Base-by-base conservation (phyloP, 768 basidiomycete species). In the Flagelloscypha sp. region DNA sequence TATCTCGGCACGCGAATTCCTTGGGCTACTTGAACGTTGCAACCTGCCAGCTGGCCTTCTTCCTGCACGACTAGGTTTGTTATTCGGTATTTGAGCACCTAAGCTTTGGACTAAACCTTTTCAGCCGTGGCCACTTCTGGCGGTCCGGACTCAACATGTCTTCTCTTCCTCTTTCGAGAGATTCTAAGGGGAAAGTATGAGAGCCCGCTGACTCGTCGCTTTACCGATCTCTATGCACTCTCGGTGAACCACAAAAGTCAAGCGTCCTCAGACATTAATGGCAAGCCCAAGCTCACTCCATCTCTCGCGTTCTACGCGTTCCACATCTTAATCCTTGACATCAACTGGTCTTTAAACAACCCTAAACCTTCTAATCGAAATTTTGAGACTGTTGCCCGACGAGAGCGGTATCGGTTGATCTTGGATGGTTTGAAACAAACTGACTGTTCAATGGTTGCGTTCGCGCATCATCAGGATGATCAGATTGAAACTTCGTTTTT, bases 391-490 rank as follows among this genome's bases (percentile, higher is more conserved):
- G 47, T 54, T 11, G 80, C 79, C 1, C 74, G 86, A 9, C 46
- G 53, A 1, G 79, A 73, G 20, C 73, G 87, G 15, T 77, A 78
- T 44, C 58, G 59, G 30, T 33, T 65, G 7, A 44, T 84, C 24
- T 71, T 74, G 38, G 37, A 58, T n/a, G 55, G 48, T 0, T 70
- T 84, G 71, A 49, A 51, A 5, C 40, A 43, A 2, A 40, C 53
- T 0, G 47, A 62, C 1, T 53, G 65, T 3, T 44, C 61, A 11
- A 50, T 65, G 10, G 50, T 87, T 36, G 80, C 79, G 1, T 67
- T 79, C 32, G 87, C 72, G 0, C 87, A 90, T 46, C 87, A 90
- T 49, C 69, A 70, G 3, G 84, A 90, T 49, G 87, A 90, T 50
- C 84, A 89, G 50, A 69, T 88, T 7, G 87, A 90, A 52, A 90